Evolutionary conservation across 2,329 filamentous ascomycete species (phyloP).

Genomic region (Berkeleyomyces basicola): DNA sequence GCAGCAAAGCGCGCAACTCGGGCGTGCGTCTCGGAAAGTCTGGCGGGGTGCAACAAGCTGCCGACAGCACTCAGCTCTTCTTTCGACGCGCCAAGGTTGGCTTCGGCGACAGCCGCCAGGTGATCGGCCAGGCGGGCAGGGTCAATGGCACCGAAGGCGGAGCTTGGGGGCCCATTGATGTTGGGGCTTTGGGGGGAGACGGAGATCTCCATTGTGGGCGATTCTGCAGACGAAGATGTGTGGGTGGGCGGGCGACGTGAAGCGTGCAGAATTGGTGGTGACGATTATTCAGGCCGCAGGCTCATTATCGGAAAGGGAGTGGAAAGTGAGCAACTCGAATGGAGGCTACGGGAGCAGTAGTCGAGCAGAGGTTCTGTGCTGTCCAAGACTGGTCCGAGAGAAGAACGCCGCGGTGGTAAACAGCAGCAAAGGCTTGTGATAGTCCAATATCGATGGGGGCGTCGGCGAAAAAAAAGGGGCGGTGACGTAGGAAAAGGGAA

Average conservation of each 20-base stretch:
- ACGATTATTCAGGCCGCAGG: not conserved
- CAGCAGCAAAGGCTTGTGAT: conserved; percentile 1
- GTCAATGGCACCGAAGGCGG: conserved; percentile 43
- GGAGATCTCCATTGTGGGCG: conserved; percentile 35
- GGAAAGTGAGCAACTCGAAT: not conserved
- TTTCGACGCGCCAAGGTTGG: conserved; percentile 57
- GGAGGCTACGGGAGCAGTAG: not conserved
- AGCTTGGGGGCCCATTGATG: conserved; percentile 29
- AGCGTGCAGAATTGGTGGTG: not conserved
- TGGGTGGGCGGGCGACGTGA: not conserved
- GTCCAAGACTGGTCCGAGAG: not conserved
- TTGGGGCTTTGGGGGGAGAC: conserved; percentile 27
- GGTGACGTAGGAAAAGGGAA: not conserved
- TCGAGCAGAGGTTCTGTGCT: not conserved
- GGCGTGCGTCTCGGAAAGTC: conserved; percentile 63
- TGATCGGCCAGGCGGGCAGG: conserved; percentile 56
- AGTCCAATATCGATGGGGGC: not conserved
- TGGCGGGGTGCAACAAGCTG: conserved; percentile 62
- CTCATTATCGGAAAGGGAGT: not conserved
- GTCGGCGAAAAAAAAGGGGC: not conserved
- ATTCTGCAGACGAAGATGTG: not conserved
- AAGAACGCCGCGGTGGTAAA: not conserved
- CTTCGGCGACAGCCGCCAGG: conserved; percentile 51
- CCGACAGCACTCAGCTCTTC: conserved; percentile 65
- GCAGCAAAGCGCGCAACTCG: conserved; percentile 79